Conservation (phyloP, 768 basidiomycete species). For the Hypsizygus marmoreus region DNA sequence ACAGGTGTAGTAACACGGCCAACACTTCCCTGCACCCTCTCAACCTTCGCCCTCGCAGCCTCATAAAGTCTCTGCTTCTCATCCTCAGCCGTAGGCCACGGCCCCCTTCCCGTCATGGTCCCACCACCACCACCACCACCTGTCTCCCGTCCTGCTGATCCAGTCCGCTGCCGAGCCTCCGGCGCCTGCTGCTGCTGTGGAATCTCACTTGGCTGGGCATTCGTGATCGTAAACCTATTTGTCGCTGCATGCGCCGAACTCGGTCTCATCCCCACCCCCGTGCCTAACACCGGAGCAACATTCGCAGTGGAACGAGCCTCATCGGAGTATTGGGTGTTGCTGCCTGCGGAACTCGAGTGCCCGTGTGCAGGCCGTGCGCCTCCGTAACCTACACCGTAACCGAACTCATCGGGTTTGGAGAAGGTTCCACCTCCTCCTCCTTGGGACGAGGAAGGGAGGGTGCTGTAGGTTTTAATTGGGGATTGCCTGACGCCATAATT, state of each 20-base stretch:
- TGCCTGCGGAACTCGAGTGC: slow-evolving; percentile 20
- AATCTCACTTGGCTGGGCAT: slow-evolving; percentile 32
- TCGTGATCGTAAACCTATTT: slow-evolving; percentile 42
- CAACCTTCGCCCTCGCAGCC: slow-evolving; percentile 60
- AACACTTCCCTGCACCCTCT: slow-evolving; percentile 49
- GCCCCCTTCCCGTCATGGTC: slow-evolving; percentile 13
- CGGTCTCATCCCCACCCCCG: slow-evolving; percentile 21
- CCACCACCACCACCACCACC: slow-evolving; percentile 6
- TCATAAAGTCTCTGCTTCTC: slow-evolving; percentile 73
- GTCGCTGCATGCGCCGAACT: slow-evolving; percentile 25
- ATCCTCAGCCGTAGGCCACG: slow-evolving; percentile 59
- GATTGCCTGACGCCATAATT: slow-evolving; percentile 4
- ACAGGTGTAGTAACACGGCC: slow-evolving; percentile 35
- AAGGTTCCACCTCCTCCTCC: neutral
- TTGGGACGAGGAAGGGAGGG: slow-evolving; percentile 1
- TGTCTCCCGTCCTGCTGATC: neutral
- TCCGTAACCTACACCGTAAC: slow-evolving; percentile 19
- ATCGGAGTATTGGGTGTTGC: slow-evolving; percentile 18
- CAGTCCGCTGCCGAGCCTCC: slow-evolving; percentile 7
- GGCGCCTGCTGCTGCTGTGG: slow-evolving; percentile 19
- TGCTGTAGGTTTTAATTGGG: slow-evolving; percentile 9
- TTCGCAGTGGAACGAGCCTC: slow-evolving; percentile 13
- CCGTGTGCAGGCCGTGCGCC: slow-evolving; percentile 17
- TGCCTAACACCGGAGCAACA: slow-evolving; percentile 8
- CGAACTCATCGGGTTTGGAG: slow-evolving; percentile 23